Evolutionary conservation across 1,284 basidiomycete species (phyloP), one percentile per base, ranked within the genome.

Genomic region (Fomitopsis betulina): DNA sequence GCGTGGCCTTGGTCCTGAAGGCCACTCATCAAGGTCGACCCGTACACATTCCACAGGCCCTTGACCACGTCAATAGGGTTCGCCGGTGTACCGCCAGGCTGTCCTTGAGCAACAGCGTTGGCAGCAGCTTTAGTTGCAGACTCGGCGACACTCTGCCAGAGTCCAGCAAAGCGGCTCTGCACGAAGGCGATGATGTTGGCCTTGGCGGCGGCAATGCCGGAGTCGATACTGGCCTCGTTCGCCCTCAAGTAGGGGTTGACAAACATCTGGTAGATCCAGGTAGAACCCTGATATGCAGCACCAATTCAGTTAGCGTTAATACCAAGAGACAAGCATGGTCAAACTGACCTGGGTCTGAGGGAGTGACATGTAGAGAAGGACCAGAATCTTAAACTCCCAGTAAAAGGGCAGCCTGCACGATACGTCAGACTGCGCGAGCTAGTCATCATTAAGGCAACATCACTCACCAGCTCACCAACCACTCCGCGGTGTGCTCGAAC

Each of bases 381-480:
- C 82, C 12, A 84, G 33, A 8, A 86, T 87, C 66, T 91, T 88
- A 63, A 83, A 58, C 65, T 92, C 82, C 78, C 85, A 89, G 70
- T 93, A 93, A 71, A 93, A 89, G 3, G 91, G 90, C 50, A 93
- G 70, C 88, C 91, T 92, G 61, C 38, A 56, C 54, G 60, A 53
- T 19, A 21, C 30, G 40, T 40, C n/a, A 17, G 49, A 17, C 10
- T 19, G 21, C 8, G 13, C 19, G 27, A n/a, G 27, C 47, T 21
- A n/a, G n/a, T 21, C 7, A 15, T 2, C 37, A 25, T 15, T n/a
- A 49, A n/a, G 42, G 23, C 15, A 52, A 35, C 21, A 27, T 40
- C 15, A 62, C 83, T 64, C 69, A 87, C 91, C 90, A 91, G 68
- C 81, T 84, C 53, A 91, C 73, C 49, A 88, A 69, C 79, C 86